phyloP scores from a whole-genome alignment of 78 protist genomes.

The Cavenderia fasciculata region DNA sequence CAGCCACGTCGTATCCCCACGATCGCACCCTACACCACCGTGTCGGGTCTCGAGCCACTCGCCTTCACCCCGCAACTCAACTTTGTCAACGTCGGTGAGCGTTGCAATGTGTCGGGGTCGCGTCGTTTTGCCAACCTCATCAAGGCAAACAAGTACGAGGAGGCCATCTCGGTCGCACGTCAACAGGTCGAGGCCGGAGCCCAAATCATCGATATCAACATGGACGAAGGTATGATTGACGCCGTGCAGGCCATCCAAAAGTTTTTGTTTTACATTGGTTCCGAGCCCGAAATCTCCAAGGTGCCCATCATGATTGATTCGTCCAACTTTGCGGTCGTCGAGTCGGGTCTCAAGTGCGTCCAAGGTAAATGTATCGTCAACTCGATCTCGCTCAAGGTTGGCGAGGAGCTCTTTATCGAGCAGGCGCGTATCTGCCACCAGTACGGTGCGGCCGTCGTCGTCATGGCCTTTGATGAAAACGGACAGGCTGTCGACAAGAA shows the following conservation, averaged over 20 bases:
- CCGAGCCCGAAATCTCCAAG: conserved; percentile 97
- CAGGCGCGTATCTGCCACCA: conserved; percentile 88
- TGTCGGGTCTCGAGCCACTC: conserved; percentile 94
- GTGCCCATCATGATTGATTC: conserved; percentile 98
- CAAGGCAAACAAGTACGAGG: conserved; percentile 88
- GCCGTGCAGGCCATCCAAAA: conserved; percentile 90
- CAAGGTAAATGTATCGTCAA: conserved; percentile 99
- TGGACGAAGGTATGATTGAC: conserved; percentile 99
- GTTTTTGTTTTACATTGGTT: conserved; percentile 90
- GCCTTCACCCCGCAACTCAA: conserved; percentile 62
- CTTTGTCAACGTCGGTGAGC: conserved; percentile 98
- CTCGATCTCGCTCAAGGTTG: conserved; percentile 95
- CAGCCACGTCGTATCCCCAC: conserved; percentile 39
- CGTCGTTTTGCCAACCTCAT: conserved; percentile 92
- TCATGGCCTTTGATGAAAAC: conserved; percentile 99
- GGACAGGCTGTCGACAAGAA: conserved; percentile 96
- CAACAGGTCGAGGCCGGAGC: conserved; percentile 97
- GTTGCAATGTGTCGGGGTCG: conserved; percentile 99
- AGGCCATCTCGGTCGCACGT: conserved; percentile 90
- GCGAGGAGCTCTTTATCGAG: conserved; percentile 94
- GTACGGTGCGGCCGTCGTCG: conserved; percentile 96
- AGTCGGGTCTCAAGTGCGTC: conserved; percentile 93
- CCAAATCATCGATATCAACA: conserved; percentile 97
- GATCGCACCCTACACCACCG: conserved; percentile 11
- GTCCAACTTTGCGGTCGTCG: conserved; percentile 95